Conservation (phyloP, 2,329 filamentous ascomycete species). For the Corinectria fuckeliana region DNA sequence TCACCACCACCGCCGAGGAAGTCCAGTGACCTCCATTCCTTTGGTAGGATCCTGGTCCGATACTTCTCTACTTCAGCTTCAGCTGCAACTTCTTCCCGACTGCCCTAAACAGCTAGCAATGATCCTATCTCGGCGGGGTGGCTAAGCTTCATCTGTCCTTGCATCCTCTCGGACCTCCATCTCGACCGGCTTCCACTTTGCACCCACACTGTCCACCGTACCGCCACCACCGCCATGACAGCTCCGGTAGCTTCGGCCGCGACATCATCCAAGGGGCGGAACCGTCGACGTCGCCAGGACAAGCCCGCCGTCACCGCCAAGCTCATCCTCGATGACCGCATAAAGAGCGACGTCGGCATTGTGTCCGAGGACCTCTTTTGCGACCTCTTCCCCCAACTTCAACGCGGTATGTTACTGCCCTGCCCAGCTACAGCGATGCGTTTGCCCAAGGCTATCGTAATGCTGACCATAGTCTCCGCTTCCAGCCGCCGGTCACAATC, state of each 20-base stretch:
- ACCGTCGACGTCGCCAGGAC: conserved; percentile 66
- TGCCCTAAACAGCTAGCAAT: conserved; percentile 1
- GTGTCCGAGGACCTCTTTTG: conserved; percentile 85
- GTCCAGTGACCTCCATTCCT: neutral
- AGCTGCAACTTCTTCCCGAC: neutral
- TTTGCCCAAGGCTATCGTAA: neutral
- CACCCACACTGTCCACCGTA: neutral
- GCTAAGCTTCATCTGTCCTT: conserved; percentile 22
- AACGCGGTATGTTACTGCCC: conserved; percentile 54
- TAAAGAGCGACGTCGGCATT: conserved; percentile 85
- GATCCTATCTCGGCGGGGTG: conserved; percentile 20
- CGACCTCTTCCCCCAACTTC: conserved; percentile 75
- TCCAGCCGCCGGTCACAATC: conserved; percentile 43
- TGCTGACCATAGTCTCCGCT: conserved; percentile 3
- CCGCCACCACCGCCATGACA: conserved; percentile 37
- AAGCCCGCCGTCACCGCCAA: conserved; percentile 80
- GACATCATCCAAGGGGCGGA: conserved; percentile 47
- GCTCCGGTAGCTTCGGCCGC: conserved; percentile 37
- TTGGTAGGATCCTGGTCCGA: neutral
- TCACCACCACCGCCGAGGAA: neutral
- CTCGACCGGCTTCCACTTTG: conserved; percentile 14
- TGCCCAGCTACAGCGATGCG: neutral
- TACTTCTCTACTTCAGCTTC: neutral
- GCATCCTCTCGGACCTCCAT: conserved; percentile 5
- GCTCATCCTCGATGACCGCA: conserved; percentile 82